phyloP scores from a whole-genome alignment of 805 yeast species.

The Cyberlindnera bimundalis region DNA sequence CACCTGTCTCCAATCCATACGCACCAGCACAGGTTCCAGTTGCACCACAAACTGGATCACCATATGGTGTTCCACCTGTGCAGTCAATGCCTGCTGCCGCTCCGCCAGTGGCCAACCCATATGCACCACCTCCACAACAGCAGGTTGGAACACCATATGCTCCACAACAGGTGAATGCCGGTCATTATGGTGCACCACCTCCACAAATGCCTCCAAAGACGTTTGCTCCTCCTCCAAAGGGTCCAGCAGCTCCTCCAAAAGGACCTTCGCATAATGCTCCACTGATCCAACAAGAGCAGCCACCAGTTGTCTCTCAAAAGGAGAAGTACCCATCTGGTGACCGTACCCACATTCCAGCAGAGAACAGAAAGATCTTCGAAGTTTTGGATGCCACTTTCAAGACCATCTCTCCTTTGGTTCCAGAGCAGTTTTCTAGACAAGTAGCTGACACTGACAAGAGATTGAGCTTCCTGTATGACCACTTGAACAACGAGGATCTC shows the following conservation, averaged over 20 bases:
- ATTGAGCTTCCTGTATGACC: slow-evolving; percentile 69
- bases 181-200: slow-evolving; percentile 30
- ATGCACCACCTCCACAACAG: slow-evolving; percentile 22
- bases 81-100: slow-evolving; percentile 17
- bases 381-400: slow-evolving; percentile 53
- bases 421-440: slow-evolving; percentile 70
- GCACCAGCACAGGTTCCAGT: slow-evolving; percentile 25
- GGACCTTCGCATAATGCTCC: slow-evolving; percentile 14
- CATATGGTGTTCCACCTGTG: slow-evolving; percentile 4
- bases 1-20: slow-evolving; percentile 34
- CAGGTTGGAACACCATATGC: slow-evolving; percentile 17
- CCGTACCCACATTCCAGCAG: slow-evolving; percentile 61
- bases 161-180: slow-evolving; percentile 13
- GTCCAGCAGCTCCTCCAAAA: slow-evolving; percentile 13
- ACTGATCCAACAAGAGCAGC: slow-evolving; percentile 8
- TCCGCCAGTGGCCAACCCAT: slow-evolving; percentile 35
- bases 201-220: slow-evolving; percentile 21
- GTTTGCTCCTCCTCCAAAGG: slow-evolving; percentile 17
- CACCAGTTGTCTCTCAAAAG: slow-evolving; percentile 16
- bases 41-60: slow-evolving; percentile 3
- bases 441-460: slow-evolving; percentile 80
- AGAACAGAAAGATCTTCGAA: slow-evolving; percentile 55
- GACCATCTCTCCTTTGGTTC: slow-evolving; percentile 75
- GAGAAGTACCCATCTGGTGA: slow-evolving; percentile 57
- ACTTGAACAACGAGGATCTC: slow-evolving; percentile 68